A percentile compares a stretch with the other conserved stretches of the same genome.
Evolutionary conservation across 768 basidiomycete genomes (phyloP).

Genomic region (Leccinum boreale): DNA sequence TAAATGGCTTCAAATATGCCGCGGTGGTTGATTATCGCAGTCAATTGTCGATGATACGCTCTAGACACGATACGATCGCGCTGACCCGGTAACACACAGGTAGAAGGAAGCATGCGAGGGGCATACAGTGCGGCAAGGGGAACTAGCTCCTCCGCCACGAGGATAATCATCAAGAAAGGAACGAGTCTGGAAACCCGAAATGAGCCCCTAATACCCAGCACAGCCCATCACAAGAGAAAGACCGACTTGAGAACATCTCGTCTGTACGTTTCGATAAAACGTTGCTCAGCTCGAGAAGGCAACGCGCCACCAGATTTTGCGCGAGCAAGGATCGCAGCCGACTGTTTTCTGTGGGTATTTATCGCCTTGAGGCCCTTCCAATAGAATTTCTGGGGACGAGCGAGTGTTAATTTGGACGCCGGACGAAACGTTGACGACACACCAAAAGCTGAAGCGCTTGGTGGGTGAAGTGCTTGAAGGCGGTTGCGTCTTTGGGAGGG

Average conservation of each 20-base stretch:
- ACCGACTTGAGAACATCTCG: conserved; percentile 70
- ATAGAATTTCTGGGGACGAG: conserved; percentile 70
- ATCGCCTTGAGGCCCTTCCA: conserved; percentile 72
- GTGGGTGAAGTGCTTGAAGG: conserved; percentile 48
- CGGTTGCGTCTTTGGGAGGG: conserved; percentile 58
- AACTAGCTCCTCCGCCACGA: conserved; percentile 76
- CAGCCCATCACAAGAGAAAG: background rate
- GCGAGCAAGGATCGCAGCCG: conserved; percentile 51
- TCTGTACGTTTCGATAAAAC: conserved; percentile 64
- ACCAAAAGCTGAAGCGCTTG: conserved; percentile 48
- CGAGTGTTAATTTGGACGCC: background rate
- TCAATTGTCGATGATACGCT: conserved; percentile 45
- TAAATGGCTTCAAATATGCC: conserved; percentile 34
- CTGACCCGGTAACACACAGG: conserved; percentile 82
- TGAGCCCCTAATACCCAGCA: conserved; percentile 5
- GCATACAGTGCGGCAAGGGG: conserved; percentile 82
- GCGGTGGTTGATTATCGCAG: conserved; percentile 37
- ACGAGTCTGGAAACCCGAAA: conserved; percentile 44
- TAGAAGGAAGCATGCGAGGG: conserved; percentile 83
- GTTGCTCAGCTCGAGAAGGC: conserved; percentile 63
- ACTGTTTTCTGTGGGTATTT: conserved; percentile 55
- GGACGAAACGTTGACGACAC: conserved; percentile 12
- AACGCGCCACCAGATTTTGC: conserved; percentile 57
- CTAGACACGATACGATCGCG: conserved; percentile 59
- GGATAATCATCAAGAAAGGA: conserved; percentile 72